Percentiles rank a stretch among this genome's conserved stretches.
phyloP scores from a whole-genome alignment of 1,284 basidiomycete genomes.

The Ustilago loliicola region DNA sequence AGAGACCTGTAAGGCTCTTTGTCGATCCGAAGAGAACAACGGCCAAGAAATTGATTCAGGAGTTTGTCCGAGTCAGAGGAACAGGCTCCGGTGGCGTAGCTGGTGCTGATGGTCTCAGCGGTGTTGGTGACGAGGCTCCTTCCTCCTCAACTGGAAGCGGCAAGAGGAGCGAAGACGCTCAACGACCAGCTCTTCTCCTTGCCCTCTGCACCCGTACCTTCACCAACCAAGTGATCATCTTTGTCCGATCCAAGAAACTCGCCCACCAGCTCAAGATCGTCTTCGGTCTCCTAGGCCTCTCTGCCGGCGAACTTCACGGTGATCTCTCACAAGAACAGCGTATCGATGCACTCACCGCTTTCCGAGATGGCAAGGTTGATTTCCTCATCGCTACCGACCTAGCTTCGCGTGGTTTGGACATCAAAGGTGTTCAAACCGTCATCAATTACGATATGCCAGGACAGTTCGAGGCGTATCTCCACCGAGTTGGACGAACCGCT shows the following conservation, averaged over 20 bases:
- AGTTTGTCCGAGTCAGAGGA: conserved; percentile 76
- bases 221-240: conserved; percentile 93
- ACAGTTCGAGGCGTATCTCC: conserved; percentile 95
- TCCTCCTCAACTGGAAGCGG: not conserved
- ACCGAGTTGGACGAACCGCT: conserved; percentile 83
- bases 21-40: conserved; percentile 93
- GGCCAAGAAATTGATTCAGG: conserved; percentile 89
- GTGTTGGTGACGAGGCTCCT: conserved; percentile 80
- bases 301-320: conserved; percentile 89
- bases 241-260: conserved; percentile 99
- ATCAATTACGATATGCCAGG: conserved; percentile 98
- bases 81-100: conserved; percentile 41
- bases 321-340: conserved; percentile 98
- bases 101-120: conserved; percentile 76
- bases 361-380: conserved; percentile 86
- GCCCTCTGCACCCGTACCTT: conserved; percentile 91
- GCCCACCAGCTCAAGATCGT: conserved; percentile 97
- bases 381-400: conserved; percentile 94
- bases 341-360: conserved; percentile 87
- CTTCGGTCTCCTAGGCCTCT: conserved; percentile 87
- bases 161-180: conserved; percentile 81
- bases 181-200: conserved; percentile 90
- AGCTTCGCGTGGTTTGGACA: conserved; percentile 97
- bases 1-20: conserved; percentile 82
- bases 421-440: conserved; percentile 93